Base-by-base conservation (phyloP, 176 grass and related monocot species). In the Cenchrus purpureus region DNA sequence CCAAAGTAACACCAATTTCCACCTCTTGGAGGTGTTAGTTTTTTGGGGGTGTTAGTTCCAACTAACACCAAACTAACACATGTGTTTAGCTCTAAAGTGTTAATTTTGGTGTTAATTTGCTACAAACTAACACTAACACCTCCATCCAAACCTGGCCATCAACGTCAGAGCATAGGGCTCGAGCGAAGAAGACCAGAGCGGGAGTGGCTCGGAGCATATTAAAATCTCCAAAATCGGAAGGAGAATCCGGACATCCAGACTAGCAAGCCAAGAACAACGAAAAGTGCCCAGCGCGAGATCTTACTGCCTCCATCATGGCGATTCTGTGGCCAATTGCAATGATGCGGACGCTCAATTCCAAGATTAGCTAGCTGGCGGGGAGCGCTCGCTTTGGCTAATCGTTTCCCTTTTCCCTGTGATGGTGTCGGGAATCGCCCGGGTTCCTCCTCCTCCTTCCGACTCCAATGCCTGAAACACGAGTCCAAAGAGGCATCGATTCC, bases 181-280 rank as follows among this genome's bases (percentile, higher is more conserved):
- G 43, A 37, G 29, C 50, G 50, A 74, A 78, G 50, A 74, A 78
- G 40, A 62, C 64, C 79, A 22, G 6, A 42, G 3, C 20, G 19
- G 32, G 10, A 54, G 49, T 3, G 48, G 63, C 22, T 25, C 31
- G 12, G 4, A 15, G 65, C 52, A 68, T 29, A 68, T 31, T n/a
- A 65, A 19, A 5, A 49, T 48, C 10, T 12, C 31, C 49, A n/a
- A 29, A 22, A 44, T 6, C 22, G 14, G 28, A 51, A 67, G 70
- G 34, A 86, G 61, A 34, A 34, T 34, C 34, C 34, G 1, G 34
- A 34, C 34, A 62, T 69, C 68, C 60, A 86, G 49, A 79, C 87
- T 89, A 84, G 79, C 79, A 79, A 85, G 57, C 10, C 68, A 70
- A 80, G 79, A 50, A 72, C 69, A 71, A 71, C 45, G 6, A 13